Base-by-base conservation (phyloP, 2,329 filamentous ascomycete genomes). In the Pseudocercospora cruenta region DNA sequence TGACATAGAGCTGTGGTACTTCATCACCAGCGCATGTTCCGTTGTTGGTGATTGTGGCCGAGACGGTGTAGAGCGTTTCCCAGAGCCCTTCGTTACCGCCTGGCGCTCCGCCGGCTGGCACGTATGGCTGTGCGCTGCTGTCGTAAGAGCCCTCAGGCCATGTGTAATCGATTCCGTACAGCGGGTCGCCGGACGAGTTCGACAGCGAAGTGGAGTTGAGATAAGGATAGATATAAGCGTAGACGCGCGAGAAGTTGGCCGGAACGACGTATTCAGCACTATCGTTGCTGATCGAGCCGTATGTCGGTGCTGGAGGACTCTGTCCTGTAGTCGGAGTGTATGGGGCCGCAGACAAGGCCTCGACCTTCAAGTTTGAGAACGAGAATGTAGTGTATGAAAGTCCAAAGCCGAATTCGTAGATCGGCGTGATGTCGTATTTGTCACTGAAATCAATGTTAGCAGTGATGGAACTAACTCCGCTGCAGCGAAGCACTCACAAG, bases 361-460 rank as follows among this genome's bases (percentile, higher is more conserved):
- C 63, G 36, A 93, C 80, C 31, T 83, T 77, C 36, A 95, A 80
- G 76, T 91, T 82, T n/a, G 89, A 87, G 81, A 93, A 93, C 62
- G 86, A 78, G 75, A 96, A 94, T 2, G 85, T 92, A 0, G 91
- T 93, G 83, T 95, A 96, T 3, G 88, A 91, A 12, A 96, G 82
- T 63, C 58, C 62, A 36, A 66, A 61, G 14, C 93, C 93, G 73
- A 86, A 96, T 75, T 94, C 91, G 78, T 89, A 95, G 69, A 91
- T 86, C 1, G 92, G 91, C 1, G 87, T 86, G 62, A 87, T 84
- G 71, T 87, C 82, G 63, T 84, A 78, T 73, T 84, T 83, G 80
- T 96, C 92, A 39, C 55, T 58, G 7, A 19, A 9, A 26, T 1
- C 1, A 9, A 7, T n/a, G 51, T n/a, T 7, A 51, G 22, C 14